phyloP scores from a whole-genome alignment of 495 filamentous ascomycete genomes.

The Aspergillus egyptiacus region DNA sequence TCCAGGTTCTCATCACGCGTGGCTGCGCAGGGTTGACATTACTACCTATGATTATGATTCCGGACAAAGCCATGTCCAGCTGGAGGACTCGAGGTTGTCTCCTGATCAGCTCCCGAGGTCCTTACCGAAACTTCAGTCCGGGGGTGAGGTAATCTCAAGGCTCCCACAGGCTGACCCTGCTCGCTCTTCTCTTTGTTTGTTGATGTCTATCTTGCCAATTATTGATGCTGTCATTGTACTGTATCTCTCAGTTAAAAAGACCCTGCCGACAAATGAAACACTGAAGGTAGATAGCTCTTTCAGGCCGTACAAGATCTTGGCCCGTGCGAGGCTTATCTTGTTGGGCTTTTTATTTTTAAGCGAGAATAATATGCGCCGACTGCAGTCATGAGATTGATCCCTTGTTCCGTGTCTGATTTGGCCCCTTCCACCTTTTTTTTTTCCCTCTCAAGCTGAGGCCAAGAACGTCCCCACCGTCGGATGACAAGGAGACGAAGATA shows the following conservation, averaged over 20 bases:
- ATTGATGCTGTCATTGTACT: conserved; percentile 6
- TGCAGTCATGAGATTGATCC: conserved; percentile 1
- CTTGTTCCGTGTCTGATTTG: background rate
- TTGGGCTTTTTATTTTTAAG: background rate
- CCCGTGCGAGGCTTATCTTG: conserved; percentile 4
- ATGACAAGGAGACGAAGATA: background rate
- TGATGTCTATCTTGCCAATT: conserved; percentile 1
- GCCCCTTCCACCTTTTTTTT: too few species aligned
- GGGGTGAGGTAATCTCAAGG: too few species aligned
- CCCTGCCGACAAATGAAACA: too few species aligned
- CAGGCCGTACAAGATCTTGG: background rate
- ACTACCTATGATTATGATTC: too few species aligned
- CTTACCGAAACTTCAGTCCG: conserved; percentile 4
- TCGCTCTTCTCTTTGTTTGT: background rate
- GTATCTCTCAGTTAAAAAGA: conserved; percentile 5
- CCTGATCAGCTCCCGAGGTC: conserved; percentile 12
- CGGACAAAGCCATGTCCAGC: too few species aligned
- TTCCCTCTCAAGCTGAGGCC: background rate
- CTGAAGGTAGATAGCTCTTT: background rate
- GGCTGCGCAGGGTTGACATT: conserved; percentile 1
- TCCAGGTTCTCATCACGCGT: conserved; percentile 9
- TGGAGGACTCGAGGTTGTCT: conserved; percentile 4
- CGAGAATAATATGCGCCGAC: conserved; percentile 2
- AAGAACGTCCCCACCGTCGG: too few species aligned
- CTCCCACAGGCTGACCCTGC: background rate